Conservation (phyloP, 257 asterid species). For the Capsicum rhomboideum region DNA sequence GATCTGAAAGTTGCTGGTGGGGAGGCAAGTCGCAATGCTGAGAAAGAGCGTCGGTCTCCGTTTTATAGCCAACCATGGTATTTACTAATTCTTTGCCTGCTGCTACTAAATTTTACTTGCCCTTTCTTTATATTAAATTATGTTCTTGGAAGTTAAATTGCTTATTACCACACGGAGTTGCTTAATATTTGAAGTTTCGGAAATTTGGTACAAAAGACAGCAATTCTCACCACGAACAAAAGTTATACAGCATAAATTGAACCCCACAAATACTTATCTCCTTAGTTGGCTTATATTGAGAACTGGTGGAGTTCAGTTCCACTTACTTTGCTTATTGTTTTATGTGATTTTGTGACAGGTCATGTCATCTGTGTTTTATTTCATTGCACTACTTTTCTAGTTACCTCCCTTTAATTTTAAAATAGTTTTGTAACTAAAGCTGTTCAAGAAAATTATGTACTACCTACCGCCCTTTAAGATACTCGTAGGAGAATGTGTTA, state of each 20-base stretch:
- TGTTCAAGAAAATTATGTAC: not conserved
- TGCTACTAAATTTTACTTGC: not conserved
- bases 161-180: not conserved
- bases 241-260: not conserved
- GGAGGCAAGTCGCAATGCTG: slow-evolving; percentile 75
- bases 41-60: slow-evolving; percentile 69
- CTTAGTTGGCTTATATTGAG: not conserved
- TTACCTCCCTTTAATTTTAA: not conserved
- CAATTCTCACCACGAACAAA: not conserved
- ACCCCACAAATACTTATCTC: not conserved
- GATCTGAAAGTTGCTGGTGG: slow-evolving; percentile 79
- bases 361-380: not conserved
- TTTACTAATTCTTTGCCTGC: slow-evolving; percentile 3
- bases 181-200: not conserved
- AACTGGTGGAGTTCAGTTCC: not conserved
- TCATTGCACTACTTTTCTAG: not conserved
- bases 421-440: not conserved
- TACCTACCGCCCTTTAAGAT: not conserved
- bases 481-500: not conserved
- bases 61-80: slow-evolving; percentile 96
- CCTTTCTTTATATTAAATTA: not conserved
- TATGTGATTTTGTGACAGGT: not conserved
- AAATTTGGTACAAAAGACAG: not conserved
- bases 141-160: not conserved
- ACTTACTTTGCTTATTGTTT: not conserved